Conservation (phyloP, 495 filamentous ascomycete genomes). For the Cairneyella variabilis region DNA sequence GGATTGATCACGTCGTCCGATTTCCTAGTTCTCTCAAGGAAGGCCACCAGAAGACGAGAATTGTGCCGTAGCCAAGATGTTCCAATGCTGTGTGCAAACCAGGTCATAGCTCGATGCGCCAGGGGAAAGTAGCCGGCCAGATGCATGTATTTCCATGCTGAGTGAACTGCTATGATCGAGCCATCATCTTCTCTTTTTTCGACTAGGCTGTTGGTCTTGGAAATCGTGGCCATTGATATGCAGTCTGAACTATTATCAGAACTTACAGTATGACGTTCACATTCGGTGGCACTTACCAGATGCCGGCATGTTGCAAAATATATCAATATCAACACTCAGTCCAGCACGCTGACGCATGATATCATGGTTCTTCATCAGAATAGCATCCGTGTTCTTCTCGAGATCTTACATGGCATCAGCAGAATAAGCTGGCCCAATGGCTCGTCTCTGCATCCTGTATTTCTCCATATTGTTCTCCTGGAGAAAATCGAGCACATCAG, state of each 20-base stretch:
- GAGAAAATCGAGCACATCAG: conserved; percentile 20
- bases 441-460: conserved; percentile 36
- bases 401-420: conserved; percentile 33
- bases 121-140: background rate
- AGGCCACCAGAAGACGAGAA: too few species aligned
- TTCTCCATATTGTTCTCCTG: conserved; percentile 32
- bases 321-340: conserved; percentile 3
- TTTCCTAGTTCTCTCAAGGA: too few species aligned
- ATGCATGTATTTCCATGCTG: conserved; percentile 7
- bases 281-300: background rate
- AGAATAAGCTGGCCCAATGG: conserved; percentile 35
- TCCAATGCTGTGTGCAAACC: background rate
- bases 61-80: too few species aligned
- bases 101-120: background rate
- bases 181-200: background rate
- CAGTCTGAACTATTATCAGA: background rate
- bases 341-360: conserved; percentile 4
- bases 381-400: conserved; percentile 31
- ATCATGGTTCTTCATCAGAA: conserved; percentile 20
- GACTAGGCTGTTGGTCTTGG: background rate
- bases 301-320: background rate
- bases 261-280: too few species aligned
- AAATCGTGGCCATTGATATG: background rate
- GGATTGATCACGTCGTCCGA: too few species aligned
- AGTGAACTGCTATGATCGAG: background rate